Evolutionary conservation across 2,329 filamentous ascomycete species (phyloP).

Genomic region (Beauveria sp.): DNA sequence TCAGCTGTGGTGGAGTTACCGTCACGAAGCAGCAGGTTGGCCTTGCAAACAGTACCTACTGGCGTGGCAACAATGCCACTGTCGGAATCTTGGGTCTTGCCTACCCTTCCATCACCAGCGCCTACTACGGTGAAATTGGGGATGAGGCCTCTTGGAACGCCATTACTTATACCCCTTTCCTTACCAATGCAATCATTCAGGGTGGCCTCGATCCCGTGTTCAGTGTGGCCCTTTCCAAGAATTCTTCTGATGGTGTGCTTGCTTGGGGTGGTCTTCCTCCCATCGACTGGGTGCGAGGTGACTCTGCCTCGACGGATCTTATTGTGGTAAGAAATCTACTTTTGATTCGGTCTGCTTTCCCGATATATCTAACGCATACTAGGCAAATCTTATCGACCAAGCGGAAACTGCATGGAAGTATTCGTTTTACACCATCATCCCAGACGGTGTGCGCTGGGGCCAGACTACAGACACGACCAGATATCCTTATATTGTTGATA

Average conservation of each 20-base stretch:
- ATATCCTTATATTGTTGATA: conserved; percentile 45
- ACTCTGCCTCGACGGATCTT: conserved; percentile 30
- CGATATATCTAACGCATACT: neutral
- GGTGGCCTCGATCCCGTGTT: conserved; percentile 38
- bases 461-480: conserved; percentile 32
- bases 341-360: neutral
- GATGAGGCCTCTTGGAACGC: conserved; percentile 31
- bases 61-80: conserved; percentile 44
- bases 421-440: conserved; percentile 46
- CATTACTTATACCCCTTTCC: conserved; percentile 39
- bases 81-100: conserved; percentile 44
- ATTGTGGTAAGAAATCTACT: conserved; percentile 33
- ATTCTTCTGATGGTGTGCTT: conserved; percentile 37
- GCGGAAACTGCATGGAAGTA: conserved; percentile 34
- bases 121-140: conserved; percentile 32
- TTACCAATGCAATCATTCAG: conserved; percentile 40
- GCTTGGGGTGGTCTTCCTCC: conserved; percentile 40
- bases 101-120: conserved; percentile 42
- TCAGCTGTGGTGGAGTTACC: conserved; percentile 36
- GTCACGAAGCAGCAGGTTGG: conserved; percentile 40
- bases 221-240: conserved; percentile 40
- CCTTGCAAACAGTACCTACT: conserved; percentile 41
- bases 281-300: conserved; percentile 22
- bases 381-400: conserved; percentile 37
- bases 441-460: conserved; percentile 39